Evolutionary conservation across 805 yeast genomes (phyloP).

Genomic region (Isabelozyma rhagii): DNA sequence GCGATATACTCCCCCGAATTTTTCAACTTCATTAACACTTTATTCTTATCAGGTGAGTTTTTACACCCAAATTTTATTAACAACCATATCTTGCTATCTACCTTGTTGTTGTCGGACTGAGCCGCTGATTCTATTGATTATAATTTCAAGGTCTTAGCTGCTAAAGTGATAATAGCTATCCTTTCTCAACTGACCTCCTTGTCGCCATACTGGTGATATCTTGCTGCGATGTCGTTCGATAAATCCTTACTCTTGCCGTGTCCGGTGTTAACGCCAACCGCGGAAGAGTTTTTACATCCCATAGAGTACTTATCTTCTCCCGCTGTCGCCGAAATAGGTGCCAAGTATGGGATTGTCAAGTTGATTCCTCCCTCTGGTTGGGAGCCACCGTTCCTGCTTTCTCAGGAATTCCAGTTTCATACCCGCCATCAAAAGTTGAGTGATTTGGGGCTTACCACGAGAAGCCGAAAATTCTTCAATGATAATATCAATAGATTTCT

Average conservation of each 20-base stretch:
- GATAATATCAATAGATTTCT: conserved; percentile 59
- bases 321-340: conserved; percentile 40
- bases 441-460: conserved; percentile 59
- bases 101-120: neutral
- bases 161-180: neutral
- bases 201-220: neutral
- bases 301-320: conserved; percentile 44
- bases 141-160: neutral
- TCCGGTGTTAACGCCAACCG: conserved; percentile 46
- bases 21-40: neutral
- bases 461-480: conserved; percentile 61
- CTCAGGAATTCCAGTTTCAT: conserved; percentile 56
- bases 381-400: conserved; percentile 55
- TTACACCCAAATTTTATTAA: neutral
- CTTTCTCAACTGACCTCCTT: neutral
- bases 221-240: conserved; percentile 17
- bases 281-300: conserved; percentile 47
- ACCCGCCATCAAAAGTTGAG: conserved; percentile 66
- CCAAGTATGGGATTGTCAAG: conserved; percentile 49
- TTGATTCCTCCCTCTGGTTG: conserved; percentile 51
- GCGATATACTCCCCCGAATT: neutral
- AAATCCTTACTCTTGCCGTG: conserved; percentile 33
- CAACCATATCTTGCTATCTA: neutral
- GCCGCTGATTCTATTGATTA: neutral
- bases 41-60: neutral